Conservation (phyloP, 148 eudicot species). For the Fagopyrum homotropicum region DNA sequence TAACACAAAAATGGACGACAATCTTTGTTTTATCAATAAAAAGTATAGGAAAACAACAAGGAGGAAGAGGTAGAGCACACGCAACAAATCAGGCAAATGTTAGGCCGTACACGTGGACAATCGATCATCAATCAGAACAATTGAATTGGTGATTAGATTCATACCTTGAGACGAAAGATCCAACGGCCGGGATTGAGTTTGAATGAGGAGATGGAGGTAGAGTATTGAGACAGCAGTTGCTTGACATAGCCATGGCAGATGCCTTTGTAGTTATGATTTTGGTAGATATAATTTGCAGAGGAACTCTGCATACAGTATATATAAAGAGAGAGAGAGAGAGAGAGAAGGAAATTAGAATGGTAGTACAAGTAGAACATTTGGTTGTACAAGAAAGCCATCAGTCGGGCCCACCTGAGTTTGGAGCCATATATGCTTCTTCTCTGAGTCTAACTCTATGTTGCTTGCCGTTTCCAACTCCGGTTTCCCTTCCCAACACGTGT, state of each 20-base stretch:
- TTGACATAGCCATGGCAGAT: constrained; percentile 27
- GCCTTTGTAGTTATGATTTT: background rate
- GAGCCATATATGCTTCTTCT: background rate
- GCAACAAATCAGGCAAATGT: background rate
- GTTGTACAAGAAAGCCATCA: background rate
- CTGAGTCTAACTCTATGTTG: background rate
- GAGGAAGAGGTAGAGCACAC: background rate
- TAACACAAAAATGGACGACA: background rate
- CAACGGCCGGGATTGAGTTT: constrained; percentile 19
- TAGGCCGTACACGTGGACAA: background rate
- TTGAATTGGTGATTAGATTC: background rate
- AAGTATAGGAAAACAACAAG: background rate
- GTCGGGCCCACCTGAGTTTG: background rate
- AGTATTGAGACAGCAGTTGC: constrained; percentile 33
- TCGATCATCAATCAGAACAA: background rate
- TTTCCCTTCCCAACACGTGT: background rate
- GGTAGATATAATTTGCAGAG: background rate
- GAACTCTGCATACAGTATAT: background rate
- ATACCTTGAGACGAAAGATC: constrained; percentile 28
- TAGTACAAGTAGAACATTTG: background rate
- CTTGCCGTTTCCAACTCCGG: constrained; percentile 5
- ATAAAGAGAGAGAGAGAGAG: background rate
- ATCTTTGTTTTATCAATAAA: background rate
- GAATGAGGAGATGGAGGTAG: constrained; percentile 27
- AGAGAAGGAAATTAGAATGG: background rate